Conservation (phyloP, 2,329 filamentous ascomycete species). For the Madurella fahalii region DNA sequence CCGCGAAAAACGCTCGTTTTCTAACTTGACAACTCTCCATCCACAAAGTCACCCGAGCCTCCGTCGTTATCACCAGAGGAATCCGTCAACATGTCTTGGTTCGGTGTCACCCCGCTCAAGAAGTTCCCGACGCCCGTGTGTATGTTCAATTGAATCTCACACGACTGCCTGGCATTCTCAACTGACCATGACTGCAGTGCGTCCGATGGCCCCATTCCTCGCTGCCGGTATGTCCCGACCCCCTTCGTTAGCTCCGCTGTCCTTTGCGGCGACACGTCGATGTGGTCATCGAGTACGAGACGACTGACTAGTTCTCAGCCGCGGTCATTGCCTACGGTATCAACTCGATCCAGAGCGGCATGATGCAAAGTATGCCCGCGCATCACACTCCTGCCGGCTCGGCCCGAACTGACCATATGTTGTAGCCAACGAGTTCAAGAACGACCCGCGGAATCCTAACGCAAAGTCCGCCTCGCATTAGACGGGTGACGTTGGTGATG, state of each 20-base stretch:
- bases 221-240: constrained; percentile 69
- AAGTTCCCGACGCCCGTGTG: constrained; percentile 76
- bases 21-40: constrained; percentile 21
- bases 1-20: constrained; percentile 31
- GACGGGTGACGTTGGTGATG: constrained; percentile 19
- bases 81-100: constrained; percentile 65
- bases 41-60: constrained; percentile 27
- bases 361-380: constrained; percentile 65
- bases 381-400: background rate
- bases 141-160: constrained; percentile 50
- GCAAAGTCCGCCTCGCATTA: constrained; percentile 45
- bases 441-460: constrained; percentile 86
- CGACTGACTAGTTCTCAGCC: constrained; percentile 47
- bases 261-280: background rate
- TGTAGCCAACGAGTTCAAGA: constrained; percentile 89
- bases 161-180: background rate
- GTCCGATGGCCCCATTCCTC: constrained; percentile 91
- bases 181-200: constrained; percentile 53
- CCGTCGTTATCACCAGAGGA: constrained; percentile 34
- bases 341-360: constrained; percentile 73
- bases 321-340: constrained; percentile 85
- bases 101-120: constrained; percentile 64
- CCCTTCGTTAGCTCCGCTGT: background rate
- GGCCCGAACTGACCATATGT: constrained; percentile 15
- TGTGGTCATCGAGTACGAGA: background rate